Evolutionary conservation across 1,284 basidiomycete species (phyloP).

Genomic region (Laetiporus sulphureus): DNA sequence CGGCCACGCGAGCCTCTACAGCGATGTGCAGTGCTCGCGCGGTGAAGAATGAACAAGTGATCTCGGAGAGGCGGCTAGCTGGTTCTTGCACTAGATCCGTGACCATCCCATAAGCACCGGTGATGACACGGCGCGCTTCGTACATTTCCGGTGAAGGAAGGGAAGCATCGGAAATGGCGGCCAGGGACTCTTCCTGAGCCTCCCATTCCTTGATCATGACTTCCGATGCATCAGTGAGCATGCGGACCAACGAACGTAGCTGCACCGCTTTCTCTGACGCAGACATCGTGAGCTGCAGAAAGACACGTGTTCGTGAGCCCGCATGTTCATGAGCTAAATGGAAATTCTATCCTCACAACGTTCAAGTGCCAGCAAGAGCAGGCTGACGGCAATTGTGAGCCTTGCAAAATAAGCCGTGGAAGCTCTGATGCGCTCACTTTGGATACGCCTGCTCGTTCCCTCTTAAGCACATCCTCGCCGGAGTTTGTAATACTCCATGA

Average conservation of each 20-base stretch:
- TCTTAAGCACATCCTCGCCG: no score
- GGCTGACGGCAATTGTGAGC: no score
- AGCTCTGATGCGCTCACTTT: no score
- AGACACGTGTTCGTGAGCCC: no score
- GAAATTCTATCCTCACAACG: no score
- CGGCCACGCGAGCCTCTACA: constrained; percentile 10
- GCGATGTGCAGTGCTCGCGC: constrained; percentile 12
- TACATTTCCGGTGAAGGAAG: constrained; percentile 8
- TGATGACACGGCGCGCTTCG: constrained; percentile 8
- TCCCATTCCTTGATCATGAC: constrained; percentile 9
- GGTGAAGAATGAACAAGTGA: constrained; percentile 7
- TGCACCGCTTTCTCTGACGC: constrained; percentile 2
- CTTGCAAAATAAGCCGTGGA: no score
- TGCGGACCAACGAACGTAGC: constrained; percentile 5
- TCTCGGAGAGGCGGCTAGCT: constrained; percentile 9
- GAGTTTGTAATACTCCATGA: no score
- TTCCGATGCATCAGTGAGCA: constrained; percentile 7
- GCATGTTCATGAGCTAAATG: no score
- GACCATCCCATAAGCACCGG: constrained; percentile 9
- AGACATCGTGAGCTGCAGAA: constrained; percentile 2
- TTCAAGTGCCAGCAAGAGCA: no score
- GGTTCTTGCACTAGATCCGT: constrained; percentile 12
- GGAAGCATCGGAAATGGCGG: not conserved
- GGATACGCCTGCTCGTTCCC: no score
- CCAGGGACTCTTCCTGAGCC: not conserved